Conservation (phyloP, 441 rosid species). For the Erodium trifolium region DNA sequence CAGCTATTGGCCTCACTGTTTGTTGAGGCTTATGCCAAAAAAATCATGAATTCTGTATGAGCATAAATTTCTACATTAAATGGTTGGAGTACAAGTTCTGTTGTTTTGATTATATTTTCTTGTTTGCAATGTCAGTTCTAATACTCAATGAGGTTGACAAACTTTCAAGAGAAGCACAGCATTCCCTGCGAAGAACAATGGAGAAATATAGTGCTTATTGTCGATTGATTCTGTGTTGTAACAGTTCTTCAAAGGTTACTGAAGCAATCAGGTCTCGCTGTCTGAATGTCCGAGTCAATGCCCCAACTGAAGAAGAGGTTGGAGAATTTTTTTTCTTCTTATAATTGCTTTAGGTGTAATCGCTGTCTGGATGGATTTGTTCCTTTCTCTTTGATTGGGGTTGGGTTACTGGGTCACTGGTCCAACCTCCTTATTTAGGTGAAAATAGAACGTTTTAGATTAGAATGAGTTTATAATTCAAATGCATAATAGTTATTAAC, state of each 20-base stretch:
- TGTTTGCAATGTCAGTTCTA: constrained; percentile 40
- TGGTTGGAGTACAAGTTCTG: neutral
- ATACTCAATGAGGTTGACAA: constrained; percentile 96
- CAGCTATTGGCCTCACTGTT: neutral
- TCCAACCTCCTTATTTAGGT: neutral
- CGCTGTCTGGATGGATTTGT: neutral
- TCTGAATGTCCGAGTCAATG: constrained; percentile 71
- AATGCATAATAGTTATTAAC: neutral
- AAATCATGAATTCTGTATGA: neutral
- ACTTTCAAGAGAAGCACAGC: constrained; percentile 96
- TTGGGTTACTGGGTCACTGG: neutral
- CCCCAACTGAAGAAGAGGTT: constrained; percentile 82
- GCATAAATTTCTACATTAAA: neutral
- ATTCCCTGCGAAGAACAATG: constrained; percentile 95
- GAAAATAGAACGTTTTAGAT: neutral
- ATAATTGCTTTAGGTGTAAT: constrained; percentile 1
- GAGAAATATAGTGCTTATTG: constrained; percentile 90
- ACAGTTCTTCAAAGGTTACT: constrained; percentile 85
- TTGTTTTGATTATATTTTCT: constrained; percentile 16
- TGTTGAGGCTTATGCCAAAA: constrained; percentile 4
- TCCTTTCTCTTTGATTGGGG: neutral
- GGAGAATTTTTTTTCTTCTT: constrained; percentile 15
- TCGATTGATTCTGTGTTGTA: constrained; percentile 82
- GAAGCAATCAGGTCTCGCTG: constrained; percentile 96
- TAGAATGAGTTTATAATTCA: neutral